Evolutionary conservation across 257 asterid species (phyloP), one percentile per base, ranked within the genome.

Genomic region (Ophiorrhiza pumila): DNA sequence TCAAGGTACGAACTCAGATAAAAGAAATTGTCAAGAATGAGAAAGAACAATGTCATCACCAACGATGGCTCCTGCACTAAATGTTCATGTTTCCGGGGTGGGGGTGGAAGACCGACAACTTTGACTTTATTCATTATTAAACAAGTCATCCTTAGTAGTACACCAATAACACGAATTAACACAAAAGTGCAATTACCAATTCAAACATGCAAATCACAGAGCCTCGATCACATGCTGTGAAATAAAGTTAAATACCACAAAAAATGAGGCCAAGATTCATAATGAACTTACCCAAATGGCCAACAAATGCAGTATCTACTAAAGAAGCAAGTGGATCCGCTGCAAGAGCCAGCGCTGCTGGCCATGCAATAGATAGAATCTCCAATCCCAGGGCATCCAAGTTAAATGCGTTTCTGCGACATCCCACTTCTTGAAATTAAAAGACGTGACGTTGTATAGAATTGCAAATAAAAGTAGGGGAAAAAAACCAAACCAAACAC

Each of bases 341-440:
- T 0, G 93, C 91, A 43, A 93, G 96, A 77, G 98, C 97, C 80
- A 93, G 74, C 29, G 98, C 96, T 2, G 98, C 96, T 0, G 97
- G 96, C 75, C 87, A 55, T 29, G 98, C 96, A 67, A 93, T 91
- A 5, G 97, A 88, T 73, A 93, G 73, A 73, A 93, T 88, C 55
- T 93, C 91, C 85, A 83, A 43, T 73, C 91, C 94, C 47, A 88
- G 76, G 56, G 88, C 96, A 81, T 84, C 97, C 61, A 88, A 71
- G 69, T 75, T 86, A 73, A 87, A 78, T 52, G 34, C 83, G 67
- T 83, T 82, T 82, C 98, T 93, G 76, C 66, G 78, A 80, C 76
- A 71, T 59, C 58, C 50, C 77, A 72, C 42, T 57, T 8, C 39
- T 34, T 56, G 56, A 69, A 71, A 55, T 64, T 35, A 58, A 49